phyloP scores from a whole-genome alignment of 2,329 filamentous ascomycete genomes.

The Monosporascus cannonballus region DNA sequence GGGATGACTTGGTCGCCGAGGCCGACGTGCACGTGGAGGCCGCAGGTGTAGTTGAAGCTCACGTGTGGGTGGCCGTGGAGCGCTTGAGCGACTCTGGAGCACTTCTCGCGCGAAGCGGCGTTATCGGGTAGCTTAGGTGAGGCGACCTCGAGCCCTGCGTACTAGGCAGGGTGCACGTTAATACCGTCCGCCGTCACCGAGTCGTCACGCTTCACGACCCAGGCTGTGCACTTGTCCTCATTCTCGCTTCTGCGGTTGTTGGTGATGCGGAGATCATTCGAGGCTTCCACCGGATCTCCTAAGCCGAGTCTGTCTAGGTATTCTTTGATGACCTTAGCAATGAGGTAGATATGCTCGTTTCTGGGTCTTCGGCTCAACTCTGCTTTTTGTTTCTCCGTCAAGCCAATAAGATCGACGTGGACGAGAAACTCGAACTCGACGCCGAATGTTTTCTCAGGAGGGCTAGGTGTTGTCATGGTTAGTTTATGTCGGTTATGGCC shows the following conservation, averaged over 20 bases:
- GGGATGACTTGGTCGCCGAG: neutral
- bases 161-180: neutral
- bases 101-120: neutral
- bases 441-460: neutral
- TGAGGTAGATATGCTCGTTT: neutral
- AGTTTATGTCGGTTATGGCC: too few species aligned
- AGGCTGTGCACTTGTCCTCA: neutral
- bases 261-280: neutral
- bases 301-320: neutral
- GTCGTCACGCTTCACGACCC: neutral
- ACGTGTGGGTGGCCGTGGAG: neutral
- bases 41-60: neutral
- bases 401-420: neutral
- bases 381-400: neutral
- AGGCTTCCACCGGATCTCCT: neutral
- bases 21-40: neutral
- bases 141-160: neutral
- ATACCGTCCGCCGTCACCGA: neutral
- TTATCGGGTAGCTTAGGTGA: neutral
- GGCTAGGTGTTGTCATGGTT: too few species aligned
- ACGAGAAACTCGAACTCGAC: neutral
- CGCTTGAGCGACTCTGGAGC: neutral
- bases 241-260: neutral
- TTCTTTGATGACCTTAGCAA: neutral
- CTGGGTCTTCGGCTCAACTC: neutral